Conservation (phyloP, 345 rosid species). For the Sonneratia caseolaris region DNA sequence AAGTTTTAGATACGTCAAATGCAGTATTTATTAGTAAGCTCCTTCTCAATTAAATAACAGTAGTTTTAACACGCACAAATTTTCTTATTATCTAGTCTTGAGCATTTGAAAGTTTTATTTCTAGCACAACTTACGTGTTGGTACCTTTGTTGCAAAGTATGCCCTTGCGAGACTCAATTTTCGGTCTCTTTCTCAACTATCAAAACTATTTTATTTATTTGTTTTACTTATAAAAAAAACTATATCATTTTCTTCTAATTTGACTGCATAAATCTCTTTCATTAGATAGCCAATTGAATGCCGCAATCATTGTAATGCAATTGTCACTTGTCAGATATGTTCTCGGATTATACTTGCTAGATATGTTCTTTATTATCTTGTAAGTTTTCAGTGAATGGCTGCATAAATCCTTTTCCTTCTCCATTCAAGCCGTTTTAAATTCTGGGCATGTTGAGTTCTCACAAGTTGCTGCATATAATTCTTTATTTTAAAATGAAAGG, state of each 20-base stretch:
- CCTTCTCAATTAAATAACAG: background rate
- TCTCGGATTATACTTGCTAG: conserved; percentile 42
- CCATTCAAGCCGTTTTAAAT: conserved; percentile 57
- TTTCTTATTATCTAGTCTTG: conserved; percentile 73
- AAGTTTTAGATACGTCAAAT: background rate
- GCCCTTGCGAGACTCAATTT: conserved; percentile 7
- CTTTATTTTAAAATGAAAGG: background rate
- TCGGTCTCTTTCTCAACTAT: background rate
- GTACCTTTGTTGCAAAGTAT: conserved; percentile 96
- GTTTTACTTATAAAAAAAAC: too few species aligned
- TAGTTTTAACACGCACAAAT: conserved; percentile 45
- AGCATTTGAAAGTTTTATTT: conserved; percentile 70
- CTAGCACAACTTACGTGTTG: conserved; percentile 83
- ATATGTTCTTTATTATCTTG: conserved; percentile 27
- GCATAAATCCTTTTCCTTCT: conserved; percentile 30
- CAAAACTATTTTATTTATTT: background rate
- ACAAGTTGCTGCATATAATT: too few species aligned
- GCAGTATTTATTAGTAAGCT: background rate
- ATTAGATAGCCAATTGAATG: background rate
- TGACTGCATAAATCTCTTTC: background rate
- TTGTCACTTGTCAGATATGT: conserved; percentile 48
- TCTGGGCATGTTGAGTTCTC: conserved; percentile 59
- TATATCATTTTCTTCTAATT: background rate
- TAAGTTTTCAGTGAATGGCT: too few species aligned
- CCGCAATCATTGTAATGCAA: background rate